Base-by-base conservation (phyloP, 345 rosid genomes). In the Bretschneidera sinensis region DNA sequence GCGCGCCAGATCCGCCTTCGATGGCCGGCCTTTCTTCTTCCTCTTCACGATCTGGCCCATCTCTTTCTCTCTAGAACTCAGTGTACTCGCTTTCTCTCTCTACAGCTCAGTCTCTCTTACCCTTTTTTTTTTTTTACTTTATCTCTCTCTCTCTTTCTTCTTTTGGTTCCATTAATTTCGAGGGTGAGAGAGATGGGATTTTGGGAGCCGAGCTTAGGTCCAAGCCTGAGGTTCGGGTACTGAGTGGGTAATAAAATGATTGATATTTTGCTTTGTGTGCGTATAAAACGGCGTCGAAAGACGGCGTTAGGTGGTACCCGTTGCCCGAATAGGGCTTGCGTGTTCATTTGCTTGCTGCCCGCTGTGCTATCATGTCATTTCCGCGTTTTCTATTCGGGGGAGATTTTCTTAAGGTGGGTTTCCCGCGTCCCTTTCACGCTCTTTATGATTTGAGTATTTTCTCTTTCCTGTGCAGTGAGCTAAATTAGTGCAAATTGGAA, bases 21-120 rank as follows among this genome's bases (percentile, higher is more conserved):
- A 80, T 10, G 98, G 96, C 78, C 95, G 83, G 28, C 98, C 98
- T 79, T 87, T 89, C 95, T 78, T 92, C 92, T 85, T 85, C 82
- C 89, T 75, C 80, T 85, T 86, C 77, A 69, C 89, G 91, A 85
- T 86, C 95, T 89, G 96, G 63, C 83, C 85, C 98, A 89, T 92
- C 60, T 64, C 70, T 28, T 58, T 60, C 69, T 52, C 69, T 57
- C 62, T 39, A 43, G 51, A 69, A 57, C 71, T 68, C 70, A 55
- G 70, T 61, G 55, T 57, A 14, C 54, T 60, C 61, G 21, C 64
- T 72, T 65, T 63, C 71, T 58, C 82, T 74, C 73, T 61, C 74
- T 67, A 73, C 68, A 76, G 74, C 72, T 57, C 69, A 77, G 74
- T 51, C 61, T 39, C 72, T 69, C 59, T 64, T 57, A 65, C 43